phyloP scores from a whole-genome alignment of 1,139 yeast species.

The Saccharomyces hybrid region DNA sequence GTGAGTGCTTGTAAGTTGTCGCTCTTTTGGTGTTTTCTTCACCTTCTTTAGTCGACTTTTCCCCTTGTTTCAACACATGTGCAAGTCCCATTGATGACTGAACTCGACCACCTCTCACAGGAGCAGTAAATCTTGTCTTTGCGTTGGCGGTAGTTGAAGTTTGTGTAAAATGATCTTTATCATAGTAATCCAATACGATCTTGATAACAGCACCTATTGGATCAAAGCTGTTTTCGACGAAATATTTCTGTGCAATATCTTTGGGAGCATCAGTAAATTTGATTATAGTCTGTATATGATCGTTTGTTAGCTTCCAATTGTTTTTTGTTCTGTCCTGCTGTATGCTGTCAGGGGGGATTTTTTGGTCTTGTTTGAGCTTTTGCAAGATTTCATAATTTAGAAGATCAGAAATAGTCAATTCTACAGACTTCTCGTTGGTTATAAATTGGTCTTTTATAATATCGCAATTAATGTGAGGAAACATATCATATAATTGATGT shows the following conservation, averaged over 20 bases:
- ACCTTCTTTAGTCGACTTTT: neutral
- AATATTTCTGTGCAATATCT: conserved; percentile 16
- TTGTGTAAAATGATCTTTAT: neutral
- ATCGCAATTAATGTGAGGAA: neutral
- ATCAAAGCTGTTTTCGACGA: conserved; percentile 14
- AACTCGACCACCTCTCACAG: conserved; percentile 11
- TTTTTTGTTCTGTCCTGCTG: neutral
- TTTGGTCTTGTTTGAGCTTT: neutral
- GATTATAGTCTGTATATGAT: conserved; percentile 12
- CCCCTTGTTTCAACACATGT: conserved; percentile 7
- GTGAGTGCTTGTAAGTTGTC: conserved; percentile 3
- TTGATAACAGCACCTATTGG: conserved; percentile 16
- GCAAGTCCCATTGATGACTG: conserved; percentile 19
- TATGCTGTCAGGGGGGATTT: neutral
- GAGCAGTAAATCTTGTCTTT: neutral
- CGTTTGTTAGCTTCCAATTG: conserved; percentile 8
- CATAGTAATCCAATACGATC: conserved; percentile 13
- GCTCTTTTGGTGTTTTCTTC: neutral
- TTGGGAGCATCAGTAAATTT: conserved; percentile 16
- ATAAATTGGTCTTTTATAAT: neutral
- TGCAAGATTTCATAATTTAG: neutral
- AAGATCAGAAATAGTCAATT: neutral
- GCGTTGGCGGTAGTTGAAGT: neutral
- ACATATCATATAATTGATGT: neutral
- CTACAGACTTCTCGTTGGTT: neutral